Conservation (phyloP, 2,329 filamentous ascomycete genomes). For the Alternaria alternata region DNA sequence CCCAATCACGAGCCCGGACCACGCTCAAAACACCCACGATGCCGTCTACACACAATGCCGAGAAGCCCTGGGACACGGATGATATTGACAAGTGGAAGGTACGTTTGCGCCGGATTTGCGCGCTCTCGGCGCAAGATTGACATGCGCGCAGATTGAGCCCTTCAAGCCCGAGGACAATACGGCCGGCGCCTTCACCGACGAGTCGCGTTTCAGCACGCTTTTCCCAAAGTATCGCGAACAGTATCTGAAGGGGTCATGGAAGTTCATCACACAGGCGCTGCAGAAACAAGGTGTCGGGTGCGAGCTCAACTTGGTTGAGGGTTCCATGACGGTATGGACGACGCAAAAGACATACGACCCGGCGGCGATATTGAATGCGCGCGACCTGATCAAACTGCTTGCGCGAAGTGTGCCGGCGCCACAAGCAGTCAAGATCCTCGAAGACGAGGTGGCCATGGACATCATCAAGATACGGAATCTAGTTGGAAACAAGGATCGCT, state of each 20-base stretch:
- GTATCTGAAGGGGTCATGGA: conserved; percentile 93
- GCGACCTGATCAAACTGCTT: conserved; percentile 92
- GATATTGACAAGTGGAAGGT: conserved; percentile 98
- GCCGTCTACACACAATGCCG: conserved; percentile 88
- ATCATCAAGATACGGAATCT: conserved; percentile 94
- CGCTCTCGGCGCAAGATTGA: conserved; percentile 8
- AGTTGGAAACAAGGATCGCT: conserved; percentile 92
- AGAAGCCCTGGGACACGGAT: conserved; percentile 82
- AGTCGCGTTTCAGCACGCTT: conserved; percentile 84
- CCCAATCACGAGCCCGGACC: background rate
- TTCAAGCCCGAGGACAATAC: conserved; percentile 88
- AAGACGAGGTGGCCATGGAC: conserved; percentile 91
- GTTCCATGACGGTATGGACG: conserved; percentile 95
- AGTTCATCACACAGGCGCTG: conserved; percentile 83
- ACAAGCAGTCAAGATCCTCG: conserved; percentile 91
- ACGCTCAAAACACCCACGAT: conserved; percentile 57
- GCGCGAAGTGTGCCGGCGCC: conserved; percentile 85
- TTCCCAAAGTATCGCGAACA: conserved; percentile 98
- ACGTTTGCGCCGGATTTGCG: conserved; percentile 7
- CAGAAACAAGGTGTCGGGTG: conserved; percentile 90
- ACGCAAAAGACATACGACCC: conserved; percentile 92
- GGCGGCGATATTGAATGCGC: conserved; percentile 88
- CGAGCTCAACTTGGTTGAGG: conserved; percentile 91
- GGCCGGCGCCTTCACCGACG: conserved; percentile 87
- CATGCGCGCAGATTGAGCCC: conserved; percentile 67